Conservation (phyloP, 148 eudicot genomes). For the Dianthus caryophyllus region DNA sequence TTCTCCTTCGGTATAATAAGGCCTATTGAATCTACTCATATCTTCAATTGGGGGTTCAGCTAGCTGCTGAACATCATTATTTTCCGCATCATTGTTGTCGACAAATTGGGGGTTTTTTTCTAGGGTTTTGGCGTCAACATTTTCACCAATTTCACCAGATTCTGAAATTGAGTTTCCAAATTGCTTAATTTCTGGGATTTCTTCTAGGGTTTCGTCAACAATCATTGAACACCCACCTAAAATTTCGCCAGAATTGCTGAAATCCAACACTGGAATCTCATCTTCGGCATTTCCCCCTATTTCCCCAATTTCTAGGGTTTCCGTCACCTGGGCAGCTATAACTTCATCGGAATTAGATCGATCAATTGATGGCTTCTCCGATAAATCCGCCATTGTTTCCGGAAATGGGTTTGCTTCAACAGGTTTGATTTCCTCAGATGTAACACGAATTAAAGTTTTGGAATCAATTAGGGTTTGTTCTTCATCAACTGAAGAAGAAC, state of each 20-base stretch:
- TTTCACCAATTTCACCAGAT: neutral
- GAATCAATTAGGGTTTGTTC: constrained; percentile 13
- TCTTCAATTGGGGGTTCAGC: too few relatives aligned
- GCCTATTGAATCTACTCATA: neutral
- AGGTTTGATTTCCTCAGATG: constrained; percentile 5
- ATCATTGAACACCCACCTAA: too few relatives aligned
- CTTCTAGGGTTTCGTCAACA: neutral
- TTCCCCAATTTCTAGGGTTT: constrained; percentile 11
- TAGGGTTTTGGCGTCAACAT: neutral
- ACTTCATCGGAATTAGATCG: neutral
- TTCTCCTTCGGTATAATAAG: neutral
- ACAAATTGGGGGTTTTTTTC: too few relatives aligned
- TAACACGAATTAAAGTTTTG: constrained; percentile 14
- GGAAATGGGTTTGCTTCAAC: constrained; percentile 6
- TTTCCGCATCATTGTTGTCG: too few relatives aligned
- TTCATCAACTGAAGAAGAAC: constrained; percentile 5
- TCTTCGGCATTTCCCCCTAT: neutral
- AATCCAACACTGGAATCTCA: neutral
- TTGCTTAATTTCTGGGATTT: neutral
- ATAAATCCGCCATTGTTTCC: neutral
- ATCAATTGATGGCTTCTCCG: constrained; percentile 12
- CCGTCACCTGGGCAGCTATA: neutral
- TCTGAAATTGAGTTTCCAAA: neutral
- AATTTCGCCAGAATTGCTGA: too few relatives aligned
- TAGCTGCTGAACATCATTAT: too few relatives aligned